Conservation (phyloP, 768 basidiomycete species). For the Epithele typhae region DNA sequence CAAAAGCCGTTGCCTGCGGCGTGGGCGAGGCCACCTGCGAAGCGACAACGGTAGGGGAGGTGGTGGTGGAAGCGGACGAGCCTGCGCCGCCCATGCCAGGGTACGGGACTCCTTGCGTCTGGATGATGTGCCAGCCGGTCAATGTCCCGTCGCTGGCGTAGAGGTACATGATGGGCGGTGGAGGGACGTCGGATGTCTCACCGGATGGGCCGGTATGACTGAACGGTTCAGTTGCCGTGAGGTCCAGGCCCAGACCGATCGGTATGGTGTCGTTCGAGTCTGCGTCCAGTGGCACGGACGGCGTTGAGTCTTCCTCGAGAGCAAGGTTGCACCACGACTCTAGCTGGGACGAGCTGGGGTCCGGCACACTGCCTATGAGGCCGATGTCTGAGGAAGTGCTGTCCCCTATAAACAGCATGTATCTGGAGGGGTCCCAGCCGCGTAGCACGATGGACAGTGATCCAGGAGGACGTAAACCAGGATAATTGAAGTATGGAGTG, state of each 20-base stretch:
- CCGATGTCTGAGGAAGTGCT: conserved; percentile 49
- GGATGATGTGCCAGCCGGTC: conserved; percentile 67
- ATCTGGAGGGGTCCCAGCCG: conserved; percentile 41
- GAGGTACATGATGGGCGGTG: conserved; percentile 64
- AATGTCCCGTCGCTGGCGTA: conserved; percentile 79
- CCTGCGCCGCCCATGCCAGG: conserved; percentile 43
- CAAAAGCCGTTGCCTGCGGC: conserved; percentile 8
- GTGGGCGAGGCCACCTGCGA: not conserved
- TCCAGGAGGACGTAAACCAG: conserved; percentile 42
- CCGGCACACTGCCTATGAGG: conserved; percentile 32
- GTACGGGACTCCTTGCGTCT: conserved; percentile 49
- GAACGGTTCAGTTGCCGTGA: conserved; percentile 47
- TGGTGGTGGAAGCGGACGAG: conserved; percentile 1
- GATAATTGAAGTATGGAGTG: conserved; percentile 40
- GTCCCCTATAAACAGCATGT: conserved; percentile 44
- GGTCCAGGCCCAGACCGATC: conserved; percentile 58
- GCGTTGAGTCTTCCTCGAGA: conserved; percentile 45
- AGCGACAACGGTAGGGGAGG: not conserved
- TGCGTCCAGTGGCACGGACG: conserved; percentile 64
- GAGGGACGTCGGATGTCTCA: conserved; percentile 38
- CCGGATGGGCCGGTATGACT: conserved; percentile 36
- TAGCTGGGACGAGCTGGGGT: conserved; percentile 15
- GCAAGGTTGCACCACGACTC: conserved; percentile 42
- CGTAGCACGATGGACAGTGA: conserved; percentile 35
- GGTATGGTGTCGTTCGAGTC: conserved; percentile 68